phyloP scores from a whole-genome alignment of 2,329 filamentous ascomycete species.

The Claviceps capensis region DNA sequence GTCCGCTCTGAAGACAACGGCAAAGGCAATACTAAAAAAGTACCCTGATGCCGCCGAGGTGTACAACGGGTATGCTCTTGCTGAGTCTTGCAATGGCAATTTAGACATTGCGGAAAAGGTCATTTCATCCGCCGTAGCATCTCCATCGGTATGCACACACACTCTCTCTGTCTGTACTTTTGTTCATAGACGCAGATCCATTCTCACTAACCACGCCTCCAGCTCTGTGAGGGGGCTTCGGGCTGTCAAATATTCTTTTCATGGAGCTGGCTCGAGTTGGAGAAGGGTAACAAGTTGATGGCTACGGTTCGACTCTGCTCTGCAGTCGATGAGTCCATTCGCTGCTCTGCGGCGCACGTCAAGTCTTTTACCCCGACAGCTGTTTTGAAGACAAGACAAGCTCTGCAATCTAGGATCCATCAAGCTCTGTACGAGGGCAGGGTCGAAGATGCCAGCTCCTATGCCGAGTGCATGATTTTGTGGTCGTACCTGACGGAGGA shows the following conservation, averaged over 20 bases:
- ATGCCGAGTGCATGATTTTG: constrained; percentile 49
- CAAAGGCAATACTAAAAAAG: constrained; percentile 60
- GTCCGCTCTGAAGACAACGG: constrained; percentile 48
- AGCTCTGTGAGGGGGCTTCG: constrained; percentile 10
- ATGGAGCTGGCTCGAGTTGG: constrained; percentile 57
- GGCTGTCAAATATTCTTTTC: constrained; percentile 38
- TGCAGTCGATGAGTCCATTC: constrained; percentile 18
- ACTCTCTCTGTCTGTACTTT: too few relatives aligned
- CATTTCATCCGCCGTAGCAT: constrained; percentile 46
- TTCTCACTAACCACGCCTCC: background rate
- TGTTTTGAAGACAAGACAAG: constrained; percentile 39
- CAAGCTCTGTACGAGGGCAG: constrained; percentile 39
- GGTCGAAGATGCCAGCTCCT: constrained; percentile 33
- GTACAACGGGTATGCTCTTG: constrained; percentile 67
- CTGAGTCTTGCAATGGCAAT: constrained; percentile 50
- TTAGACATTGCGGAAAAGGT: constrained; percentile 46
- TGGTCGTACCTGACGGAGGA: constrained; percentile 48
- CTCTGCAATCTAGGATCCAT: constrained; percentile 40
- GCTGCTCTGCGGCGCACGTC: constrained; percentile 3
- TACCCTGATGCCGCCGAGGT: constrained; percentile 49
- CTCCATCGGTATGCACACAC: constrained; percentile 18
- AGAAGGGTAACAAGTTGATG: constrained; percentile 16
- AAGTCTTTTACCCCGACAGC: constrained; percentile 19
- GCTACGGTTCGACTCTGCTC: constrained; percentile 28
- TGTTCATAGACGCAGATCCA: background rate